Evolutionary conservation across 805 yeast species (phyloP).

Genomic region (Grigorovia transvaalensis): DNA sequence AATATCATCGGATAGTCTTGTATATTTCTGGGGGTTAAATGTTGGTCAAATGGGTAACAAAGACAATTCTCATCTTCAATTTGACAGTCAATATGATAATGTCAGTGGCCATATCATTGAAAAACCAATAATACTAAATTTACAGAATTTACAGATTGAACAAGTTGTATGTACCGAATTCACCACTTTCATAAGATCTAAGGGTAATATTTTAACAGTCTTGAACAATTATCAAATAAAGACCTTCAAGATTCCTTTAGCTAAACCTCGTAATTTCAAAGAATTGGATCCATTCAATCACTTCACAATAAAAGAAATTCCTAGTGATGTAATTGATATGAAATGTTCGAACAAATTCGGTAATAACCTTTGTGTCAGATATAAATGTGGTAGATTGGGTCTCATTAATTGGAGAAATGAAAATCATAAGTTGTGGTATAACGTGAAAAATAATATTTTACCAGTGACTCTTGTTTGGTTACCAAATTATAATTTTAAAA

Average conservation of each 20-base stretch:
- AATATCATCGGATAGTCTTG: slow-evolving; percentile 39
- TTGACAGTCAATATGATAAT: slow-evolving; percentile 37
- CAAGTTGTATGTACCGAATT: slow-evolving; percentile 55
- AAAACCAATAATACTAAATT: slow-evolving; percentile 13
- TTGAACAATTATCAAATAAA: slow-evolving; percentile 48
- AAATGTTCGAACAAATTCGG: slow-evolving; percentile 28
- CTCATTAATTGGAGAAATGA: slow-evolving; percentile 19
- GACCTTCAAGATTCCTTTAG: slow-evolving; percentile 36
- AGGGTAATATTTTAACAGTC: slow-evolving; percentile 50
- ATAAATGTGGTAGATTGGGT: slow-evolving; percentile 52
- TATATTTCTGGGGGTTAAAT: slow-evolving; percentile 69
- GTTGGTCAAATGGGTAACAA: slow-evolving; percentile 66
- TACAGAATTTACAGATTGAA: slow-evolving; percentile 30
- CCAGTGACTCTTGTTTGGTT: slow-evolving; percentile 49
- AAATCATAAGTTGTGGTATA: slow-evolving; percentile 21
- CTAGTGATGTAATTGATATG: slow-evolving; percentile 24
- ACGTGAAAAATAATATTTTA: slow-evolving; percentile 31
- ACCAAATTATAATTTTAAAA: slow-evolving; percentile 43
- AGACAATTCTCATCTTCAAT: slow-evolving; percentile 31
- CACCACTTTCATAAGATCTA: slow-evolving; percentile 56
- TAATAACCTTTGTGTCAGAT: slow-evolving; percentile 37
- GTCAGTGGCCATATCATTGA: slow-evolving; percentile 27
- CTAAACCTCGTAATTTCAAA: slow-evolving; percentile 14
- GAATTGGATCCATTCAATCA: slow-evolving; percentile 30
- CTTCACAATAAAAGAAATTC: slow-evolving; percentile 19